phyloP scores from a whole-genome alignment of 1,284 basidiomycete species.

The Spongispora temasekensis region DNA sequence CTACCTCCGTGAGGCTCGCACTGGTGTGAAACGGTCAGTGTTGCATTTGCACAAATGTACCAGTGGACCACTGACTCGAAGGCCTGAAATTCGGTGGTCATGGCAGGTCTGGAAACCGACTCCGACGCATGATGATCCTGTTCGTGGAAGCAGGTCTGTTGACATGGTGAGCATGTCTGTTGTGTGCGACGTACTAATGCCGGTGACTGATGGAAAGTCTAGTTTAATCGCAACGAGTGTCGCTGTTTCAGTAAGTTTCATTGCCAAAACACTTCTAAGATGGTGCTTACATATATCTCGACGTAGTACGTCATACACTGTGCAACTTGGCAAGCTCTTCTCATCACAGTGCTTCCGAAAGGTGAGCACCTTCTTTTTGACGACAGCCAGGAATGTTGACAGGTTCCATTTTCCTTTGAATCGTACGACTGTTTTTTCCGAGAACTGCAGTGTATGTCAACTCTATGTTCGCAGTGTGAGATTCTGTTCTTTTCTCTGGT shows the following conservation, averaged over 20 bases:
- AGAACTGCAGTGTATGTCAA: neutral
- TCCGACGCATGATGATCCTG: slow-evolving; percentile 5
- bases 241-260: neutral
- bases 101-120: slow-evolving; percentile 3
- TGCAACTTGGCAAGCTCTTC: neutral
- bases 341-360: neutral
- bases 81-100: no score
- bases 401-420: no score
- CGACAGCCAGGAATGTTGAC: no score
- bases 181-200: neutral
- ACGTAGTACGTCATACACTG: neutral
- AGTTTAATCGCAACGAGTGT: neutral
- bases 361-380: neutral
- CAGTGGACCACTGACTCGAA: no score
- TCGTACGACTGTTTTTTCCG: no score
- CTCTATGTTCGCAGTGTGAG: slow-evolving; percentile 5
- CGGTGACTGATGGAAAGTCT: neutral
- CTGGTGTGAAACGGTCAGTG: neutral
- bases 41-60: neutral
- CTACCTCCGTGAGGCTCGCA: slow-evolving; percentile 8
- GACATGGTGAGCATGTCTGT: neutral
- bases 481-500: neutral
- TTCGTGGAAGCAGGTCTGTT: slow-evolving; percentile 3
- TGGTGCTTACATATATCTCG: neutral
- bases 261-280: neutral